Base-by-base conservation (phyloP, 1,284 basidiomycete species). In the Kwoniella shivajii region DNA sequence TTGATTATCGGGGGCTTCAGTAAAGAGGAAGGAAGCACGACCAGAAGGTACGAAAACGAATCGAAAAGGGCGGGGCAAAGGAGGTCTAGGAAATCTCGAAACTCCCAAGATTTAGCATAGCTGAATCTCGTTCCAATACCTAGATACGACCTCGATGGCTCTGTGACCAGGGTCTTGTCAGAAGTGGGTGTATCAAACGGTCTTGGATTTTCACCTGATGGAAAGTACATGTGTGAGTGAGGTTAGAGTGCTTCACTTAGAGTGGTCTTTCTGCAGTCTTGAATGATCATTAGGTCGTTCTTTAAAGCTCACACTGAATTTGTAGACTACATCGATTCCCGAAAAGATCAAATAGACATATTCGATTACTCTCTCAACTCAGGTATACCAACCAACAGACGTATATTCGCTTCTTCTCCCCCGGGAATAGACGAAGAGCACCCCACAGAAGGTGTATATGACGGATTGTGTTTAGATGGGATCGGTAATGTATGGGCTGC, bases 301-400 rank as follows among this genome's bases (percentile, higher is more conserved):
- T n/a, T n/a, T n/a, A n/a, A n/a, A n/a, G n/a, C n/a, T 29, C 44
- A 9, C 9, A 3, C 33, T 29, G 3, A 13, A 27, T 14, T 34
- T 5, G 6, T 57, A 75, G 75, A 78, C 65, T 77, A 75, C 61
- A 69, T 78, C 57, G 77, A 79, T 60, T 77, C 75, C 6, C 55
- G 59, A 0, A 50, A 61, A n/a, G 57, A 59, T 50, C 60, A 54
- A 31, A 62, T 79, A 34, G 41, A 55, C 22, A 48, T 59, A 14
- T 75, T 67, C 54, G 70, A 72, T 53, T 78, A 74, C 59, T 67
- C 73, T 49, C 48, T 69, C 18, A 61, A 63, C 26, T 56, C 61
- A 0, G 73, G 71, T 18, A 51, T 39, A 0, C 47, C 71, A 6
- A 61, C 62, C 39, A 71, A 74, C 57, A 55, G 60, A 2, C 60